A percentile compares a stretch with the other conserved stretches of the same genome.
These are phyloP conservation scores for Aspergillus piperis DNA, from an alignment of 2,329 filamentous ascomycete species.

Conservation along the genomic window DNA sequence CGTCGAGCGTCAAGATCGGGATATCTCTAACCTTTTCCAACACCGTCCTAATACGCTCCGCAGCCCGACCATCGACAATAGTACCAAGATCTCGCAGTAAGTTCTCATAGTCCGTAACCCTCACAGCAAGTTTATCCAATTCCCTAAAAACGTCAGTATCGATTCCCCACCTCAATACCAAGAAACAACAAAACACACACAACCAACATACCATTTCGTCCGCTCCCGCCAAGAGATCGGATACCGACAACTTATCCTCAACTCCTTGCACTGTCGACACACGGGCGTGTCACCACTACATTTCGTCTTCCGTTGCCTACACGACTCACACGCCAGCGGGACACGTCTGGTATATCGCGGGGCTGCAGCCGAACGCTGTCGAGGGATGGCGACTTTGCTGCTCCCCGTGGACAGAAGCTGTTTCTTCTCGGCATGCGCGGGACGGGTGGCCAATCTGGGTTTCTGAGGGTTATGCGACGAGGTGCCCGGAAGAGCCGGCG, in stretches of 20 bases:
- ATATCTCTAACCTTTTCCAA: constrained; percentile 39
- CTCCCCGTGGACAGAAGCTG: constrained; percentile 11
- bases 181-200: background rate
- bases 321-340: constrained; percentile 45
- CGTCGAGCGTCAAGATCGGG: background rate
- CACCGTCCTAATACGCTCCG: constrained; percentile 37
- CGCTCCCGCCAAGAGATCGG: constrained; percentile 41
- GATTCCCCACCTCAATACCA: constrained; percentile 6
- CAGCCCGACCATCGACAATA: constrained; percentile 36
- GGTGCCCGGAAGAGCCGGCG: constrained; percentile 8
- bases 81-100: constrained; percentile 39
- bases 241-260: constrained; percentile 42
- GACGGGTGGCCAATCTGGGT: constrained; percentile 10
- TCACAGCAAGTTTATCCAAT: constrained; percentile 37
- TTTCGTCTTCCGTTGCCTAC: constrained; percentile 46
- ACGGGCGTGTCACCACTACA: constrained; percentile 46
- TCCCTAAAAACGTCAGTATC: constrained; percentile 26
- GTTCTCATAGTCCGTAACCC: constrained; percentile 41
- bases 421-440: constrained; percentile 15
- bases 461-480: constrained; percentile 6
- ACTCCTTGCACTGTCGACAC: constrained; percentile 44
- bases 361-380: constrained; percentile 22
- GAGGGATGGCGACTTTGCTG: constrained; percentile 36
- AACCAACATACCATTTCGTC: constrained; percentile 36
- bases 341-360: constrained; percentile 32